phyloP scores from a whole-genome alignment of 2,329 filamentous ascomycete genomes.

The Aspergillus sp. region DNA sequence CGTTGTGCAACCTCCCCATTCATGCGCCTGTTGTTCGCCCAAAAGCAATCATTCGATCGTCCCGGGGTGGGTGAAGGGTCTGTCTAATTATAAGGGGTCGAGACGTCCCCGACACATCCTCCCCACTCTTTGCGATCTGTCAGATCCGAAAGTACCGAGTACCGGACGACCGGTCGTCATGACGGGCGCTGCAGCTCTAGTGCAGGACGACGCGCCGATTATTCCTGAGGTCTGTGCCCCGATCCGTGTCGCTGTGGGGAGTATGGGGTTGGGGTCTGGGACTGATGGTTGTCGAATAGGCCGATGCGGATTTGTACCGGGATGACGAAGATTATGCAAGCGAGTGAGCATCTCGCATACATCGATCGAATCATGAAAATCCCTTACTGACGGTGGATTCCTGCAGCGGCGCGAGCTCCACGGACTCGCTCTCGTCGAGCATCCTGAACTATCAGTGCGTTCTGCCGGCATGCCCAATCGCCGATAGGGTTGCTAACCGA shows the following conservation, averaged over 20 bases:
- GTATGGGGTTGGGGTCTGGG: neutral
- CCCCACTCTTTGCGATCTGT: neutral
- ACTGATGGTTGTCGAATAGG: neutral
- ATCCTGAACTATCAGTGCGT: slow-evolving; percentile 19
- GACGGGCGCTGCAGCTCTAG: neutral
- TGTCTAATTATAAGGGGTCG: neutral
- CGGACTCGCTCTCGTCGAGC: slow-evolving; percentile 16
- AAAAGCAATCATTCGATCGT: no score
- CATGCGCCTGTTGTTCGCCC: no score
- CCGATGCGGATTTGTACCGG: slow-evolving; percentile 7
- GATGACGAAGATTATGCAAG: slow-evolving; percentile 9
- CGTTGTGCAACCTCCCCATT: no score
- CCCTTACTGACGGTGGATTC: neutral
- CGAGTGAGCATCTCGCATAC: slow-evolving; percentile 3
- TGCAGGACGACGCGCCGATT: neutral
- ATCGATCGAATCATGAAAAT: neutral
- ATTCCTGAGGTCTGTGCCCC: neutral
- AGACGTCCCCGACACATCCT: neutral
- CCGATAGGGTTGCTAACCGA: neutral
- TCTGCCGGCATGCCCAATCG: neutral
- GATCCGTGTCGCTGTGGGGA: neutral
- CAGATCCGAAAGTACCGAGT: neutral
- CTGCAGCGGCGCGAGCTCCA: slow-evolving; percentile 10
- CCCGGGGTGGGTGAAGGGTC: no score
- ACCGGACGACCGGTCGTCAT: neutral